Evolutionary conservation across 2,329 filamentous ascomycete species (phyloP).

Genomic region (Beauveria brongniartii): DNA sequence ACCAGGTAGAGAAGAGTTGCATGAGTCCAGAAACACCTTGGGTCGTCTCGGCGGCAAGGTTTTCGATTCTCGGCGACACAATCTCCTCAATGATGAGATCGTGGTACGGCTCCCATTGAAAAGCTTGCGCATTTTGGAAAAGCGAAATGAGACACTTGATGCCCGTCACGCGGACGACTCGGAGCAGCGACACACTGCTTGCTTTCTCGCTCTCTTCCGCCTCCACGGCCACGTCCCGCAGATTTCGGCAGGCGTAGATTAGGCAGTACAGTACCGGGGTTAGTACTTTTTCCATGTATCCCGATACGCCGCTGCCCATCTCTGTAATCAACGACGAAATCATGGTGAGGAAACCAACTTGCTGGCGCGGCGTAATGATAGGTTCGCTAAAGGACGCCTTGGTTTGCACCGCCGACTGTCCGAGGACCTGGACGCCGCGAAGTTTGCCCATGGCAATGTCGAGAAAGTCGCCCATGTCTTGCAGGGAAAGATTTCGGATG

Average conservation of each 20-base stretch:
- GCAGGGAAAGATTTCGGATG: constrained; percentile 65
- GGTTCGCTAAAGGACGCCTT: constrained; percentile 49
- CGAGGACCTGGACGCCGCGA: constrained; percentile 49
- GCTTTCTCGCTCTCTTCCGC: constrained; percentile 31
- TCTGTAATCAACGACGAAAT: constrained; percentile 78
- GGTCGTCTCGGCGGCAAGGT: constrained; percentile 75
- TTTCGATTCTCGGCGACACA: constrained; percentile 67
- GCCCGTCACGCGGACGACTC: constrained; percentile 60
- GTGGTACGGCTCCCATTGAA: constrained; percentile 66
- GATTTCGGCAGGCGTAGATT: constrained; percentile 56
- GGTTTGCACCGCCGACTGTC: constrained; percentile 35
- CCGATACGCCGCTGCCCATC: constrained; percentile 63
- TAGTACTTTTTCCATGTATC: constrained; percentile 61
- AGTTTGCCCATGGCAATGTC: constrained; percentile 71
- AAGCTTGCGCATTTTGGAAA: constrained; percentile 63
- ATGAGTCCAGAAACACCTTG: constrained; percentile 82
- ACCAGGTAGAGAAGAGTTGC: constrained; percentile 75
- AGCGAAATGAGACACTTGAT: constrained; percentile 75
- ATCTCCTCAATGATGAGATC: constrained; percentile 64
- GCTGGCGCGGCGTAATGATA: constrained; percentile 62
- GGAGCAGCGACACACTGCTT: constrained; percentile 50
- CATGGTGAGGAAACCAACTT: constrained; percentile 89
- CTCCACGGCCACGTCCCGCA: constrained; percentile 35
- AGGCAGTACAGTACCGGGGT: constrained; percentile 77
- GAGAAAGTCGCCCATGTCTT: constrained; percentile 74